Evolutionary conservation across 371 early-diverging fungal species (phyloP).

Genomic region (Furculomyces boomerangus): DNA sequence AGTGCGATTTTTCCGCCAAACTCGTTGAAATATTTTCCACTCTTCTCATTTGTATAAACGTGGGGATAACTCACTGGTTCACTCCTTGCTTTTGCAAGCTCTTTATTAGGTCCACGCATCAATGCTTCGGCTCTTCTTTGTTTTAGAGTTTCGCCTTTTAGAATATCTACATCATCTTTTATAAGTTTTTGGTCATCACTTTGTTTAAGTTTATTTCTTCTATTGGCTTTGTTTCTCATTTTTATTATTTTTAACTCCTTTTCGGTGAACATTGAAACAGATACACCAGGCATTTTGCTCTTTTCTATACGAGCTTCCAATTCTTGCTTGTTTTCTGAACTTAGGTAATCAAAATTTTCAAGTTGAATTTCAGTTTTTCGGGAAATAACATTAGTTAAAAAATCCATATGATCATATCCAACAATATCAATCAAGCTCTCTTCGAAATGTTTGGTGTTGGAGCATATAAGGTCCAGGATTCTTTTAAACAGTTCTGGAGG

Average conservation of each 20-base stretch:
- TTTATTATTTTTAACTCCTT: slow-evolving; percentile 12
- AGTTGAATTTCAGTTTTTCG: slow-evolving; percentile 10
- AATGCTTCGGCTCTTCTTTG: background rate
- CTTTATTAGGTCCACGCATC: background rate
- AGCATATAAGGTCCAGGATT: background rate
- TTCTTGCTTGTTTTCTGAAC: slow-evolving; percentile 8
- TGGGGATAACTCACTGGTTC: background rate
- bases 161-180: background rate
- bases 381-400: slow-evolving; percentile 27
- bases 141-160: background rate
- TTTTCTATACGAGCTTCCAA: background rate
- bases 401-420: slow-evolving; percentile 55
- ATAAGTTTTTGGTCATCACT: background rate
- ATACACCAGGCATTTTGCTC: slow-evolving; percentile 5
- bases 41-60: slow-evolving; percentile 10
- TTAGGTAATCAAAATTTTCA: background rate
- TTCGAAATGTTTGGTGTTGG: slow-evolving; percentile 8
- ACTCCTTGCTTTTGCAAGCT: background rate
- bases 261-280: slow-evolving; percentile 9
- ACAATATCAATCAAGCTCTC: slow-evolving; percentile 45
- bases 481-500: background rate
- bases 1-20: slow-evolving; percentile 49
- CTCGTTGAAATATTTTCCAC: slow-evolving; percentile 15
- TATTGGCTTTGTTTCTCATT: slow-evolving; percentile 4
- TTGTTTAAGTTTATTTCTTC: background rate